Evolutionary conservation across 305 asterid species (phyloP).

Genomic region (Fraxinus greggii): DNA sequence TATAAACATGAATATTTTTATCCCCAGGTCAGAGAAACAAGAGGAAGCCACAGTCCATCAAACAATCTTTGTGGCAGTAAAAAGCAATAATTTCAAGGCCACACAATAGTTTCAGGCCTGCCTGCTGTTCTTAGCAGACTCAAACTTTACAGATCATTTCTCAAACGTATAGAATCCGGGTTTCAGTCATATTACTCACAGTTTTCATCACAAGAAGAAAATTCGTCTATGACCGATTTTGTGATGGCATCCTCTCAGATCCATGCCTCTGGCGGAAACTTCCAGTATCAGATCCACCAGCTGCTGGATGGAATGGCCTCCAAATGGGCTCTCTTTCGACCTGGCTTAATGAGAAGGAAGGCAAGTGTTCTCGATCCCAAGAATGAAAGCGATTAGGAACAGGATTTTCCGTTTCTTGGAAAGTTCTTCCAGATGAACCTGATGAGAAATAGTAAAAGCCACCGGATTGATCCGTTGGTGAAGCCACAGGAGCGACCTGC

Average conservation of each 20-base stretch:
- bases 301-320: conserved; percentile 57
- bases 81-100: conserved; percentile 33
- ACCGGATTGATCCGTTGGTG: conserved; percentile 54
- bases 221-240: conserved; percentile 55
- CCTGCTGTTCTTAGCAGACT: conserved; percentile 26
- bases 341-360: conserved; percentile 13
- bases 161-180: conserved; percentile 37
- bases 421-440: conserved; percentile 48
- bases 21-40: neutral
- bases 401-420: conserved; percentile 59
- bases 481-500: conserved; percentile 45
- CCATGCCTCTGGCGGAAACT: conserved; percentile 62
- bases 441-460: conserved; percentile 57
- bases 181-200: conserved; percentile 43
- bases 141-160: conserved; percentile 37
- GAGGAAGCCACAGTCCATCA: conserved; percentile 33
- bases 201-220: conserved; percentile 32
- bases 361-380: conserved; percentile 63
- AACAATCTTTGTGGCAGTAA: conserved; percentile 13
- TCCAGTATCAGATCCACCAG: conserved; percentile 40
- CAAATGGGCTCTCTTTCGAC: conserved; percentile 57
- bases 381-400: conserved; percentile 37
- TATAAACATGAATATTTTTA: neutral
- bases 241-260: conserved; percentile 65
- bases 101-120: conserved; percentile 29